Evolutionary conservation across 2,329 filamentous ascomycete species (phyloP).

Genomic region (Penicillium digitatum): DNA sequence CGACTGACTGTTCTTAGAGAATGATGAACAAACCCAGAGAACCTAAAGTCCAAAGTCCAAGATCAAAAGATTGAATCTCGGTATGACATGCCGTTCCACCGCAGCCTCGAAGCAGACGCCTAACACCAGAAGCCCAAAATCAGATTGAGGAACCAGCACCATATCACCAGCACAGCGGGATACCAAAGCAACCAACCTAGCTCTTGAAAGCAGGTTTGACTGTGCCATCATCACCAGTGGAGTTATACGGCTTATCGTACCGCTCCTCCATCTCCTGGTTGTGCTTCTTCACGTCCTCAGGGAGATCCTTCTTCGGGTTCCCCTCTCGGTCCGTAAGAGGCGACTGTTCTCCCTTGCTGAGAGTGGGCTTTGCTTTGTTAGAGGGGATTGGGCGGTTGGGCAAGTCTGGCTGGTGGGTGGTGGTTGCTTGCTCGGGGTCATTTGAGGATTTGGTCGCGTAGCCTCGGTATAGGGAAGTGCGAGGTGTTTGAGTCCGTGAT

Average conservation of each 20-base stretch:
- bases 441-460: conserved; percentile 6
- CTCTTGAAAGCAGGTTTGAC: conserved; percentile 10
- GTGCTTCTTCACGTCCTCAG: conserved; percentile 36
- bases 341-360: conserved; percentile 30
- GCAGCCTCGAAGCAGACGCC: neutral
- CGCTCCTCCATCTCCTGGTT: conserved; percentile 34
- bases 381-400: conserved; percentile 26
- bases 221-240: conserved; percentile 25
- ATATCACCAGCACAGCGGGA: neutral
- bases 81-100: neutral
- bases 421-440: neutral
- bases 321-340: conserved; percentile 31
- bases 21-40: neutral
- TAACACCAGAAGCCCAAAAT: neutral
- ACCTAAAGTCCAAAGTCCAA: neutral
- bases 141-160: neutral
- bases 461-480: neutral
- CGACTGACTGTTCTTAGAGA: neutral
- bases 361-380: conserved; percentile 35
- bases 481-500: neutral
- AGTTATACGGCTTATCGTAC: conserved; percentile 34
- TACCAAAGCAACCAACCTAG: neutral
- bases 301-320: conserved; percentile 23
- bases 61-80: neutral
- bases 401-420: neutral